A percentile compares a stretch with the other conserved stretches of the same genome.
phyloP scores from a whole-genome alignment of 106 monocot species.

The Apostasia shenzhenica region DNA sequence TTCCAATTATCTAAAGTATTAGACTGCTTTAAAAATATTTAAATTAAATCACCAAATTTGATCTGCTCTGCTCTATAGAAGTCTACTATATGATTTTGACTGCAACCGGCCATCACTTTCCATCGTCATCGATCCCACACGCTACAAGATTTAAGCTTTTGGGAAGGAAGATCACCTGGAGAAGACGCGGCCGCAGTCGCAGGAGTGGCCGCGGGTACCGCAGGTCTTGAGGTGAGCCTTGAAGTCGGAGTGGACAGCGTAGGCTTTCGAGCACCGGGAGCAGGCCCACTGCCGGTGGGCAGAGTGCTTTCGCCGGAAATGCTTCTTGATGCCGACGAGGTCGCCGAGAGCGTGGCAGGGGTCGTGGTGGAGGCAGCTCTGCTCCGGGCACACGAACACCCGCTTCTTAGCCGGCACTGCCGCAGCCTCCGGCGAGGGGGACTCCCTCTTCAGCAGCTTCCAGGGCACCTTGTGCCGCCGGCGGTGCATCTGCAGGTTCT shows the following conservation, averaged over 20 bases:
- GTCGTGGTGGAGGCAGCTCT: slow-evolving; percentile 61
- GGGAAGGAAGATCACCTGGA: slow-evolving; percentile 14
- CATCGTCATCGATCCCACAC: too few species aligned
- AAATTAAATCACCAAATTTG: too few species aligned
- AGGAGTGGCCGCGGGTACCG: slow-evolving; percentile 81
- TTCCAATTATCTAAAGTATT: too few species aligned
- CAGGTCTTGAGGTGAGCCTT: slow-evolving; percentile 95
- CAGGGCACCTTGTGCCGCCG: slow-evolving; percentile 90
- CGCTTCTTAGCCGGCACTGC: slow-evolving; percentile 40
- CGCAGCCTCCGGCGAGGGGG: slow-evolving; percentile 18
- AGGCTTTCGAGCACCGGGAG: slow-evolving; percentile 54
- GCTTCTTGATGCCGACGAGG: slow-evolving; percentile 76
- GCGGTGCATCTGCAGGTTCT: slow-evolving; percentile 61
- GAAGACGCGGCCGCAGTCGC: slow-evolving; percentile 90
- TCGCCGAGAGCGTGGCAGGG: slow-evolving; percentile 66
- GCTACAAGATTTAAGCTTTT: too few species aligned
- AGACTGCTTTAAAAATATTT: too few species aligned
- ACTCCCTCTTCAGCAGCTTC: slow-evolving; percentile 49
- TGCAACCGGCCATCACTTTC: too few species aligned
- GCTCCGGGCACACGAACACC: slow-evolving; percentile 66
- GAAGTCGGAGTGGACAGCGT: slow-evolving; percentile 85
- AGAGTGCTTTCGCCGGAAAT: slow-evolving; percentile 71
- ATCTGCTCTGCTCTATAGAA: too few species aligned
- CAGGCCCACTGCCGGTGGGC: slow-evolving; percentile 65
- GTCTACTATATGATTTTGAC: too few species aligned